These are phyloP conservation scores for Trypanosoma avium DNA, from an alignment of 208 protist genomes.

Conservation along the genomic window DNA sequence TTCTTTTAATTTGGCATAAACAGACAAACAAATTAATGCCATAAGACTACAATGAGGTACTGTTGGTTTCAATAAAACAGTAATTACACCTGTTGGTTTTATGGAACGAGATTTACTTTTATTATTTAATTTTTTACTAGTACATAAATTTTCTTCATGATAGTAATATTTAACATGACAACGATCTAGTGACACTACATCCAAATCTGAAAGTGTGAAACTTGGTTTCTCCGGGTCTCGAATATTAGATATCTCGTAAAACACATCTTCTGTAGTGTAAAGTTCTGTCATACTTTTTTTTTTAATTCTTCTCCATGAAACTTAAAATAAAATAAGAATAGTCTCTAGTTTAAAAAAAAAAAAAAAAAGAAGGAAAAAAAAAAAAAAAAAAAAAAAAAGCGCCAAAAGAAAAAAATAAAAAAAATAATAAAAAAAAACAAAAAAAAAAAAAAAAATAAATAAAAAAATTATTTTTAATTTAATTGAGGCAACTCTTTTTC, in stretches of 20 bases:
- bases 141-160: neutral
- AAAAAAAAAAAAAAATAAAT: slow-evolving; percentile 14
- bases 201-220: slow-evolving; percentile 27
- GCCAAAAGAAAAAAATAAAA: neutral
- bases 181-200: slow-evolving; percentile 26
- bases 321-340: no score
- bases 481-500: no score
- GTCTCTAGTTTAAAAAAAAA: no score
- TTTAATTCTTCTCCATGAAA: neutral
- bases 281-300: neutral
- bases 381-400: slow-evolving; percentile 15
- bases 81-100: slow-evolving; percentile 25
- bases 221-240: slow-evolving; percentile 24
- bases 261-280: slow-evolving; percentile 32
- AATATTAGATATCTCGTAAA: slow-evolving; percentile 29
- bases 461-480: no score
- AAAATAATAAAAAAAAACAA: slow-evolving; percentile 10
- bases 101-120: neutral
- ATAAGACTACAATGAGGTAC: slow-evolving; percentile 35
- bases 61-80: slow-evolving; percentile 30
- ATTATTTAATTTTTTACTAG: no score
- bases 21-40: slow-evolving; percentile 28
- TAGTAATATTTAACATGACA: slow-evolving; percentile 18
- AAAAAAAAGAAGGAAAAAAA: no score
- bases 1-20: slow-evolving; percentile 26